Percentiles rank a stretch among this genome's conserved stretches.
Conservation (phyloP, 2,329 filamentous ascomycete species). For the Scytalidium sp. region DNA sequence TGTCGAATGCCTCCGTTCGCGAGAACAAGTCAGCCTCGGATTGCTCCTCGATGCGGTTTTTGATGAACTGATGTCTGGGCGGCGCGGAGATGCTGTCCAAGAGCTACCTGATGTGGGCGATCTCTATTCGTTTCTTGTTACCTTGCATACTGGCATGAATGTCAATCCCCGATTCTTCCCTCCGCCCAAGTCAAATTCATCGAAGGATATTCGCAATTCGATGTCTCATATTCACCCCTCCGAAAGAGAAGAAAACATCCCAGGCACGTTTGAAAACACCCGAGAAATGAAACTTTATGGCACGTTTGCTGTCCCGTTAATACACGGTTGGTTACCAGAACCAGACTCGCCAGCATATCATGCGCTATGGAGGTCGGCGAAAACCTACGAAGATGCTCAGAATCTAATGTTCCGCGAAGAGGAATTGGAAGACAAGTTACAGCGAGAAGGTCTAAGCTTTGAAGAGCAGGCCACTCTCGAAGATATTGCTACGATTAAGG, state of each 20-base stretch:
- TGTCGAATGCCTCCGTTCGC: conserved; percentile 70
- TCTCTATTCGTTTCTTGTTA: conserved; percentile 81
- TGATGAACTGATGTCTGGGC: conserved; percentile 83
- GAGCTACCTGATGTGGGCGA: conserved; percentile 83
- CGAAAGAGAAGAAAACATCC: conserved; percentile 46
- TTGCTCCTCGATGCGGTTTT: conserved; percentile 86
- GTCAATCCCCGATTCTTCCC: conserved; percentile 89
- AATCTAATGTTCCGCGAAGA: conserved; percentile 86
- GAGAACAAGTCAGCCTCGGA: conserved; percentile 85
- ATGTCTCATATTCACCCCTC: conserved; percentile 50
- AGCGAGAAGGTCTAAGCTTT: conserved; percentile 56
- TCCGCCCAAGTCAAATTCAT: conserved; percentile 33
- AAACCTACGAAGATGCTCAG: conserved; percentile 89
- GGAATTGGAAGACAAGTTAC: conserved; percentile 78
- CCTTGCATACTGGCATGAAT: conserved; percentile 95
- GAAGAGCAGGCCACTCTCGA: conserved; percentile 78
- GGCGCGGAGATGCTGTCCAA: conserved; percentile 57
- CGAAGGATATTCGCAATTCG: conserved; percentile 39
- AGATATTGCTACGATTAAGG: conserved; percentile 80
- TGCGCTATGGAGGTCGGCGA: conserved; percentile 71
- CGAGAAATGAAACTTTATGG: conserved; percentile 87
- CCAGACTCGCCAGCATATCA: conserved; percentile 61
- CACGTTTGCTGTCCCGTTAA: conserved; percentile 81
- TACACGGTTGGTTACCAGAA: conserved; percentile 90
- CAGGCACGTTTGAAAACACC: conserved; percentile 82